Percentiles rank a stretch among this genome's conserved stretches.
phyloP scores from a whole-genome alignment of 2,329 filamentous ascomycete genomes.

The Lecanoromycetidae sp. region DNA sequence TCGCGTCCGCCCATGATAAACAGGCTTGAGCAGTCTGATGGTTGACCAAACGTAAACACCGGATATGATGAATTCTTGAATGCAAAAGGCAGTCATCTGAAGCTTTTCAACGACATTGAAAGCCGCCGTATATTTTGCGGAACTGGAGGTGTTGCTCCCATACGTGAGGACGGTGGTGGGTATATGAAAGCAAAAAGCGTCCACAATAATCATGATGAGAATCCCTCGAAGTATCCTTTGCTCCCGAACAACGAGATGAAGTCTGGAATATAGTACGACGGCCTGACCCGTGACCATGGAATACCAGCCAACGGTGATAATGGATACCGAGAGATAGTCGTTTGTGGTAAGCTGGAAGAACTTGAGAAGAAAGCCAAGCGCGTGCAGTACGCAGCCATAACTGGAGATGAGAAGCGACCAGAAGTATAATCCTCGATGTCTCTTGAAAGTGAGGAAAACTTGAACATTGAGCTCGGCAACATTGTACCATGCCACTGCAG shows the following conservation, averaged over 20 bases:
- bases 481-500: slow-evolving; percentile 39
- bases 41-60: slow-evolving; percentile 44
- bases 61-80: slow-evolving; percentile 45
- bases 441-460: slow-evolving; percentile 37
- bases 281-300: slow-evolving; percentile 39
- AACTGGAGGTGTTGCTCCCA: slow-evolving; percentile 27
- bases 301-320: slow-evolving; percentile 37
- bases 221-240: slow-evolving; percentile 30
- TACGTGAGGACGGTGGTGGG: slow-evolving; percentile 36
- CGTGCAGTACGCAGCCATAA: slow-evolving; percentile 35
- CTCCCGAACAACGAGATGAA: slow-evolving; percentile 35
- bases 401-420: slow-evolving; percentile 37
- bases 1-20: slow-evolving; percentile 32
- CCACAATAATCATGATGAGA: slow-evolving; percentile 35
- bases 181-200: slow-evolving; percentile 34
- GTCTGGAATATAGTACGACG: slow-evolving; percentile 38
- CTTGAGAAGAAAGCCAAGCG: slow-evolving; percentile 37
- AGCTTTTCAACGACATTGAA: slow-evolving; percentile 42
- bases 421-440: slow-evolving; percentile 38
- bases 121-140: slow-evolving; percentile 23
- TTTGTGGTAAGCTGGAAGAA: slow-evolving; percentile 28
- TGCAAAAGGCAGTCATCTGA: slow-evolving; percentile 44
- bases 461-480: slow-evolving; percentile 38
- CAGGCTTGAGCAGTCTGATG: slow-evolving; percentile 37
- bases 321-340: slow-evolving; percentile 29